Base-by-base conservation (phyloP, 2,329 filamentous ascomycete genomes). In the Scedosporium apiospermum region DNA sequence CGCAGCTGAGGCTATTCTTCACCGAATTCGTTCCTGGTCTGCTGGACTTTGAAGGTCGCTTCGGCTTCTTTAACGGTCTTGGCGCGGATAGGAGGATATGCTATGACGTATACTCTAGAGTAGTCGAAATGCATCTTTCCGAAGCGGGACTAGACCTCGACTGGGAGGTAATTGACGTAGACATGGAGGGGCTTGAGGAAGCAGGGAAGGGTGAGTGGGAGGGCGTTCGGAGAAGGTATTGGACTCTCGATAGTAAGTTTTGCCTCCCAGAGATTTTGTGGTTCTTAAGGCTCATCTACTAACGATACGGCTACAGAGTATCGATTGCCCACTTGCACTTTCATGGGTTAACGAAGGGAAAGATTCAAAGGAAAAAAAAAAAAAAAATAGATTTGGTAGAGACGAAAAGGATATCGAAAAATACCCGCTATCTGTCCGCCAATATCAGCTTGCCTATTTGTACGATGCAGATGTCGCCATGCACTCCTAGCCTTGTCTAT, bases 91-190 rank as follows among this genome's bases (percentile, higher is more conserved):
- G 95, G 57, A 88, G 88, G 73, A 88, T 98, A 65, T 96, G 91
- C 75, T 98, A 98, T 75, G 95, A 98, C 76, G 93, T 99, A 26
- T 98, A 98, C 76, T 90, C 88, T 61, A 91, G 90, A 73, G 91
- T 98, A 2, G 88, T 91, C 1, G 93, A 98, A 75, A 88, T 96
- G 80, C 92, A 98, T 75, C 80, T 96, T 23, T 85, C 88, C 65
- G 93, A 98, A 68, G 91, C 91, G 9, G 93, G 93, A 0, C 84
- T 97, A 68, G 93, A 98, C 69, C 86, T 93, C 1, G 89, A 93
- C 61, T 98, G 92, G 92, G 82, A 88, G 61, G 88, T 88, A 63
- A 83, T 95, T 41, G 78, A 83, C 5, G 89, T 98, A 14, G 86
- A 91, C 16, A 85, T 85, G 76, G 75, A 80, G 60, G 76, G 76